These are phyloP conservation scores for Hygrophorus russula DNA, from an alignment of 768 basidiomycete genomes.

Conservation along the genomic window DNA sequence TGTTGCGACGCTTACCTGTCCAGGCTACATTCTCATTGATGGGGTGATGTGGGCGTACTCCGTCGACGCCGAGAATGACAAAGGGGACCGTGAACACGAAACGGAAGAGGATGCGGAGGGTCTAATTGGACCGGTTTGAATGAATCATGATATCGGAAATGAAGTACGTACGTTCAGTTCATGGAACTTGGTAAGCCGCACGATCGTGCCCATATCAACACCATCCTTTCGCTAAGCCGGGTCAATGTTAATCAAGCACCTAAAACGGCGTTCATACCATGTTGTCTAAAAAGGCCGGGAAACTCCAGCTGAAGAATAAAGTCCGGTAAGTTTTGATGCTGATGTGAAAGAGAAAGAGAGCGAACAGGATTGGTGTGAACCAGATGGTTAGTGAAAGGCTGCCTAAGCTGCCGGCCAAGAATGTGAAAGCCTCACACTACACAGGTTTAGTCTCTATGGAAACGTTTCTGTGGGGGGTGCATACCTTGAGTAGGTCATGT, in stretches of 20 bases:
- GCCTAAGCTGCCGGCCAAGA: slow-evolving; percentile 59
- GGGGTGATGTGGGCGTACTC: slow-evolving; percentile 46
- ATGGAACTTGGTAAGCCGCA: slow-evolving; percentile 70
- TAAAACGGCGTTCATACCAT: slow-evolving; percentile 31
- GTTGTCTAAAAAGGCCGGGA: slow-evolving; percentile 52
- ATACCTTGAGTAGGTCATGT: slow-evolving; percentile 45
- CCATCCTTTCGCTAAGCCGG: slow-evolving; percentile 41
- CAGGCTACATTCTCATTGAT: slow-evolving; percentile 51
- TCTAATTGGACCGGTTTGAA: slow-evolving; percentile 25
- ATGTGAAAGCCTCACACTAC: slow-evolving; percentile 61
- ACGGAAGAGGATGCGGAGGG: slow-evolving; percentile 61
- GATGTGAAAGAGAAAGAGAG: slow-evolving; percentile 5
- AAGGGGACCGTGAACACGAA: slow-evolving; percentile 60
- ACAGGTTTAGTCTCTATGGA: slow-evolving; percentile 5
- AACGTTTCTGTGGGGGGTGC: background rate
- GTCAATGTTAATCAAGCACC: slow-evolving; percentile 1
- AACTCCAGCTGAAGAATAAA: slow-evolving; percentile 39
- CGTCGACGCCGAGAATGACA: slow-evolving; percentile 58
- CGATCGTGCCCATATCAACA: slow-evolving; percentile 53
- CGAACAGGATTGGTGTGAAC: slow-evolving; percentile 63
- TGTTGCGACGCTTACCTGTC: slow-evolving; percentile 27
- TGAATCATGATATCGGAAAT: too few species aligned
- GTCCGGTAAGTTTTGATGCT: slow-evolving; percentile 6
- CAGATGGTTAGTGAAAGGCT: slow-evolving; percentile 61
- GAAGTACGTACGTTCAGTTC: slow-evolving; percentile 58